Percentiles rank a stretch among this genome's conserved stretches.
phyloP scores from a whole-genome alignment of 805 yeast species.

The Jamesozyma hellenica region DNA sequence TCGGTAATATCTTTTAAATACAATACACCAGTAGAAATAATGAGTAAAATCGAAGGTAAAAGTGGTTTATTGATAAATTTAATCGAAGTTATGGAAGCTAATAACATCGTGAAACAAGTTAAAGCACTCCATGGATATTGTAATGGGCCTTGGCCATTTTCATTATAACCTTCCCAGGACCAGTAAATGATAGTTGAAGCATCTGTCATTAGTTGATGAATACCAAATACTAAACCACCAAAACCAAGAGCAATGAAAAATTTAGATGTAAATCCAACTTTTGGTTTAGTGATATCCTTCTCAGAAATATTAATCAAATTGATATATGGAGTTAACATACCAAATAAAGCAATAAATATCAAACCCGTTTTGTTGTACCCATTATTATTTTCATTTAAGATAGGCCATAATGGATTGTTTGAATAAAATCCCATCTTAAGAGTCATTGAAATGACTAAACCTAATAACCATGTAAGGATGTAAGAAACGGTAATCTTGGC shows the following conservation, averaged over 20 bases:
- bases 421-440: constrained; percentile 69
- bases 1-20: constrained; percentile 15
- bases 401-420: constrained; percentile 94
- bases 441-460: constrained; percentile 63
- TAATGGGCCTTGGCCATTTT: constrained; percentile 78
- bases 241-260: constrained; percentile 44
- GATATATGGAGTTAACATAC: constrained; percentile 47
- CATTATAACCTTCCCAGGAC: constrained; percentile 94
- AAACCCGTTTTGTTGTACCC: constrained; percentile 70
- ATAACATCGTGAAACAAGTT: constrained; percentile 46
- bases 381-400: constrained; percentile 75
- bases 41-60: constrained; percentile 21
- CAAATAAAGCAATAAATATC: constrained; percentile 36
- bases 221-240: constrained; percentile 63
- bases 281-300: constrained; percentile 9
- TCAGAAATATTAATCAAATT: constrained; percentile 18
- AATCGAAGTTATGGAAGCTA: constrained; percentile 38
- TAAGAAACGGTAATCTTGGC: constrained; percentile 14
- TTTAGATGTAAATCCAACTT: constrained; percentile 9
- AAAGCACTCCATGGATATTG: constrained; percentile 55
- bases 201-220: constrained; percentile 70
- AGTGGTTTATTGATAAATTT: constrained; percentile 14
- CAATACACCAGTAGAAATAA: constrained; percentile 23
- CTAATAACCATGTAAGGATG: constrained; percentile 34
- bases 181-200: constrained; percentile 80